These are phyloP conservation scores for Globisporangium perplexum DNA, from an alignment of 352 stramenopile genomes.

Conservation along the genomic window DNA sequence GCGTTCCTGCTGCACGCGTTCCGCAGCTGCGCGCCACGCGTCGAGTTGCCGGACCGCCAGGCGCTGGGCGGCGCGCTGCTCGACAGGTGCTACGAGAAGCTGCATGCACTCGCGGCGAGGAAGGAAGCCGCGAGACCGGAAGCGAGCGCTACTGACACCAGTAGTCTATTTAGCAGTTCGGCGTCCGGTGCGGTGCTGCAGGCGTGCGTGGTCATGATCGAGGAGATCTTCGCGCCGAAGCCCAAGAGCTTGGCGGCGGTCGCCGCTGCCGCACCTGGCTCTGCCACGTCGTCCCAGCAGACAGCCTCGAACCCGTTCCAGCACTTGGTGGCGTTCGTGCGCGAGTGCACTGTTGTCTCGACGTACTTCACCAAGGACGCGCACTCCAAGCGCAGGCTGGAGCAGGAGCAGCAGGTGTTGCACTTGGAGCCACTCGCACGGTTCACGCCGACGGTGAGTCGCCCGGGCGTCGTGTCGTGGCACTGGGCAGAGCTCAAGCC, in stretches of 20 bases:
- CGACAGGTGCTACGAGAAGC: conserved; percentile 10
- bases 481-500: conserved; percentile 1
- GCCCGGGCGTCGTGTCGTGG: not conserved
- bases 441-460: not conserved
- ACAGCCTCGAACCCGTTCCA: conserved; percentile 1
- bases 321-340: conserved; percentile 9
- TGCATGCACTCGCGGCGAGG: not conserved
- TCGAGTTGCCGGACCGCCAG: not conserved
- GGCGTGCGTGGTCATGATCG: conserved; percentile 6
- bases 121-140: not conserved
- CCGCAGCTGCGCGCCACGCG: not conserved
- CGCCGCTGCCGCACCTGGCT: no score
- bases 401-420: not conserved
- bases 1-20: conserved; percentile 15
- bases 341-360: conserved; percentile 17
- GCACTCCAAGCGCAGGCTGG: conserved; percentile 1
- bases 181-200: not conserved
- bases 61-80: conserved; percentile 16
- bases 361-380: conserved; percentile 10
- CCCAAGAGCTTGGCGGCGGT: not conserved
- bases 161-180: conserved; percentile 8
- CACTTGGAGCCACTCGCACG: not conserved
- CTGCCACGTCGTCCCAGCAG: conserved; percentile 1
- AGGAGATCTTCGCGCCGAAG: conserved; percentile 16
- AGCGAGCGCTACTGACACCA: conserved; percentile 1